Evolutionary conservation across 2,329 filamentous ascomycete species (phyloP).

Genomic region (Fusarium circinatum): DNA sequence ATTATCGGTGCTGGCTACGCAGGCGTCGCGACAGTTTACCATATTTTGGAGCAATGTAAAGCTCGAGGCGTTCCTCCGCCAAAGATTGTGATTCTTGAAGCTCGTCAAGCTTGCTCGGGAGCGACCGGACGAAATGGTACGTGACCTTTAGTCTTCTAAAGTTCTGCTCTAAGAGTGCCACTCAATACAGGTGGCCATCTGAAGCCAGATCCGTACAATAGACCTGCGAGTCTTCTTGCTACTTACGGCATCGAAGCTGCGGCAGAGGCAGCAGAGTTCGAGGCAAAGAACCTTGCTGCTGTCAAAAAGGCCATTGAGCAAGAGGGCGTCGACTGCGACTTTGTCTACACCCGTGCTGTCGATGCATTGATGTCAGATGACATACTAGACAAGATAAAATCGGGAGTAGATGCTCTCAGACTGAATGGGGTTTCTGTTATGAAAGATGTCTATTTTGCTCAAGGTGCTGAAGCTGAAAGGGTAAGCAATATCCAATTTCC

Average conservation of each 20-base stretch:
- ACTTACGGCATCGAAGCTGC: not conserved
- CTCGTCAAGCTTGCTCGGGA: constrained; percentile 1
- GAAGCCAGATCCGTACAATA: not conserved
- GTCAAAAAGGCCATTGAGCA: not conserved
- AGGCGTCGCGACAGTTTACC: not conserved
- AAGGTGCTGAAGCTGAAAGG: not conserved
- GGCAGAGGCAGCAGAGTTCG: not conserved
- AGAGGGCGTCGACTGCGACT: not conserved
- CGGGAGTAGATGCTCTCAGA: not conserved
- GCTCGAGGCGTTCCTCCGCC: not conserved
- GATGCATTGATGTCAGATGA: not conserved
- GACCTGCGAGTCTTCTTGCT: not conserved
- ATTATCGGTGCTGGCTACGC: not conserved
- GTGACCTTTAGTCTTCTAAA: rapidly evolving
- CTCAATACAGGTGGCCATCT: not conserved
- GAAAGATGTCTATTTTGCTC: not conserved
- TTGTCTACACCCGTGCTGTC: not conserved
- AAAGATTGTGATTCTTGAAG: constrained; percentile 1
- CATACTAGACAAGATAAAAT: not conserved
- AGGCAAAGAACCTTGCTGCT: not conserved
- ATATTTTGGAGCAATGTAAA: not conserved
- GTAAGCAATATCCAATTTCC: not conserved
- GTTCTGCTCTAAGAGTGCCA: no score
- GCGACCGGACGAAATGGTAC: not conserved
- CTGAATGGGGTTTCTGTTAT: not conserved